Evolutionary conservation across 1,284 basidiomycete species (phyloP).

Genomic region (Phellopilus nigrolimitatus): DNA sequence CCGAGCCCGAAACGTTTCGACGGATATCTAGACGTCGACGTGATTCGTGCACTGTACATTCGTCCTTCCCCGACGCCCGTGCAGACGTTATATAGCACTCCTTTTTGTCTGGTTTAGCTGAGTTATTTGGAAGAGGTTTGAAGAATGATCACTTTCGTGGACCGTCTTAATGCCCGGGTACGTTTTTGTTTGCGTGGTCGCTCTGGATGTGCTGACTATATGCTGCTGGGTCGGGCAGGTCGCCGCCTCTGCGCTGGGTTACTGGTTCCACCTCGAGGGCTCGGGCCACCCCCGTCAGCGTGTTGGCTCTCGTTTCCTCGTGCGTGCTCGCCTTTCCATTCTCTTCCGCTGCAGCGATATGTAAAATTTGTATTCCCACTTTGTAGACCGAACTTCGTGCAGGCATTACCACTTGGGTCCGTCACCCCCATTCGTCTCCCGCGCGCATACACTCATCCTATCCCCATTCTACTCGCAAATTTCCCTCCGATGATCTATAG

Average conservation of each 20-base stretch:
- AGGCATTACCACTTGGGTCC: constrained; percentile 77
- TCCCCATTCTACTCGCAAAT: too few relatives aligned
- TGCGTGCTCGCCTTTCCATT: constrained; percentile 31
- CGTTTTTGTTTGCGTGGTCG: background rate
- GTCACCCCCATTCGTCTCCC: constrained; percentile 24
- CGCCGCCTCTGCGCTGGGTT: constrained; percentile 67
- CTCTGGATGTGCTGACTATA: background rate
- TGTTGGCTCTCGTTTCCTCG: constrained; percentile 70
- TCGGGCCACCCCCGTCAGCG: constrained; percentile 75
- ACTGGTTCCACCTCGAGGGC: constrained; percentile 83
- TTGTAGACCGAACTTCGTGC: constrained; percentile 76
- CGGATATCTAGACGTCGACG: too few relatives aligned
- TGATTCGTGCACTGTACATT: background rate
- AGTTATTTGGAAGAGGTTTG: too few relatives aligned
- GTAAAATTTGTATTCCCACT: background rate
- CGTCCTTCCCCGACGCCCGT: too few relatives aligned
- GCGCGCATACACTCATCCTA: background rate
- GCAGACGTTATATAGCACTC: too few relatives aligned
- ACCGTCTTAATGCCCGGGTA: constrained; percentile 40
- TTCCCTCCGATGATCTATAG: too few relatives aligned
- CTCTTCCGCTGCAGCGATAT: background rate
- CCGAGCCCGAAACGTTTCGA: background rate
- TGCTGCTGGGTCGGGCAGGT: constrained; percentile 37
- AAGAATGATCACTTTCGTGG: constrained; percentile 31
- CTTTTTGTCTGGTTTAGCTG: too few relatives aligned